Evolutionary conservation across 495 filamentous ascomycete species (phyloP), one percentile per base, ranked within the genome.

Genomic region (Penicillium cinerascens): DNA sequence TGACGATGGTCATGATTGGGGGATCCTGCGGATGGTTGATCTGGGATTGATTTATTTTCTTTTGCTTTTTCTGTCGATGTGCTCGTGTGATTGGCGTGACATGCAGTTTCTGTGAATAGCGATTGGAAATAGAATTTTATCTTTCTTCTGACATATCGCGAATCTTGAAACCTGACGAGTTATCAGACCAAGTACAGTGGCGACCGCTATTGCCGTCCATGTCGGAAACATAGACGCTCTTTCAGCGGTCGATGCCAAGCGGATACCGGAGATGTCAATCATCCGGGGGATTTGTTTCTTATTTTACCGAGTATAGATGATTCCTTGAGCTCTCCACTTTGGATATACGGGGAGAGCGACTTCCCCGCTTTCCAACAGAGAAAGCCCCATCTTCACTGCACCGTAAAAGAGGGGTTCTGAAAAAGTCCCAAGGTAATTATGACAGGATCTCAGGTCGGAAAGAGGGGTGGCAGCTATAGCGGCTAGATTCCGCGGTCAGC

Each of bases 11-110:
- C 8, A 43, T 52, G 4, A 49, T 73, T 23, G 55, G 63, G 20
- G 67, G 65, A 9, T 64, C 69, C 0, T 56, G 61, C 1, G 61
- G 64, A 3, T 74, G 69, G 68, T 13, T 67, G 43, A 47, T 70
- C 6, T 69, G 58, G 51, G 69, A 74, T 25, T 71, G 52, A 52
- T 25, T 21, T 36, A n/a, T 35, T 1, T 27, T 29, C 11, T 11
- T 16, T 56, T 27, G 10, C 26, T 26, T 38, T n/a, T 16, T 56
- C 21, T 36, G 21, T 33, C 21, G 6, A 6, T 49, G 21, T 36
- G 13, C 44, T 36, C 22, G 25, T 13, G 13, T 41, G 16, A 10
- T 44, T 17, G 36, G 40, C 43, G 44, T 52, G 36, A 5, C 17
- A 25, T 44, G 47, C 43, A 27, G 21, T 49, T 50, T 40, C n/a